Conservation (phyloP, 31 red algal species). For the Asparagopsis taxiformis region DNA sequence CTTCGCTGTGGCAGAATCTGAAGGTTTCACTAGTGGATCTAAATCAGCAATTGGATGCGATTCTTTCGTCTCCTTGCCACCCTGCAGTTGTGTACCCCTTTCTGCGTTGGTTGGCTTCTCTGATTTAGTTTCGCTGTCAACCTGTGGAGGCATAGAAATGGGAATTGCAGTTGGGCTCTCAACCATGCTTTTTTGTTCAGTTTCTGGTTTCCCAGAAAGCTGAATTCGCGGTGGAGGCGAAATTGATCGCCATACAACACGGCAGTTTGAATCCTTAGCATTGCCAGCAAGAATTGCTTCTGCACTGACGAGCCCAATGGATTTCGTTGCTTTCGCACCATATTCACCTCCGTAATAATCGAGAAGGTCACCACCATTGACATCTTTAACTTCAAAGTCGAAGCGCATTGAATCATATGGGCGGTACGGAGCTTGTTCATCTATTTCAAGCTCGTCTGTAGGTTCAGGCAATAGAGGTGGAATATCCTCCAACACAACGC, state of each 20-base stretch:
- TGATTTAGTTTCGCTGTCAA: too few relatives aligned
- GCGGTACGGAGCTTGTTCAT: conserved; percentile 45
- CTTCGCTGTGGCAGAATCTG: too few relatives aligned
- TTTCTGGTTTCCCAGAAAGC: too few relatives aligned
- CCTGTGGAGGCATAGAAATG: too few relatives aligned
- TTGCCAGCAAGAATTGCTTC: conserved; percentile 62
- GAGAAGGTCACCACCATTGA: conserved; percentile 46
- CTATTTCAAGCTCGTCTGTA: conserved; percentile 59
- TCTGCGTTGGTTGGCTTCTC: too few relatives aligned
- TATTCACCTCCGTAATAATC: conserved; percentile 50
- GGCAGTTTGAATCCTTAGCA: conserved; percentile 52
- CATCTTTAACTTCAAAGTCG: conserved; percentile 41
- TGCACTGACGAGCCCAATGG: conserved; percentile 50
- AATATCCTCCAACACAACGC: background rate
- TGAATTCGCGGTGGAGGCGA: conserved; percentile 37
- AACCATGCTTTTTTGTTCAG: too few relatives aligned
- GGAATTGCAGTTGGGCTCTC: too few relatives aligned
- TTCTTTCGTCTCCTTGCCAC: too few relatives aligned
- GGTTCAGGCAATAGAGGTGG: conserved; percentile 34
- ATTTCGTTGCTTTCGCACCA: conserved; percentile 26
- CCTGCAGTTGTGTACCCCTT: too few relatives aligned
- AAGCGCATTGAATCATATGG: conserved; percentile 62
- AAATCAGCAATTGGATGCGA: too few relatives aligned
- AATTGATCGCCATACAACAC: conserved; percentile 54
- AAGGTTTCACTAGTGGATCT: too few relatives aligned